Evolutionary conservation across 768 basidiomycete species (phyloP).

Genomic region (Pleurotus sapidus): DNA sequence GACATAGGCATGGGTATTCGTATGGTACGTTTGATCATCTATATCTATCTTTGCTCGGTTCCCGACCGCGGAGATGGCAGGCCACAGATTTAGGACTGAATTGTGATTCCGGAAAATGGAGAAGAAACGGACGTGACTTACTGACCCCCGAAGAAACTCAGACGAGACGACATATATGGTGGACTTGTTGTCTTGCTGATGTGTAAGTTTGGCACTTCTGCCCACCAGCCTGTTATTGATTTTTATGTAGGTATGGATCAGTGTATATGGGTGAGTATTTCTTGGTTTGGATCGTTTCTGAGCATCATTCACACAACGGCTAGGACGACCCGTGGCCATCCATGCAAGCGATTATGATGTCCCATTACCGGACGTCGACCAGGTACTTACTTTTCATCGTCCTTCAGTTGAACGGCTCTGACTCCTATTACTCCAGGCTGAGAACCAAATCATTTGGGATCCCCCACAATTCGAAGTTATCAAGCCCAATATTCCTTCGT

Average conservation of each 20-base stretch:
- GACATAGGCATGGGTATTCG: conserved; percentile 67
- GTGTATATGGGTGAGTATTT: conserved; percentile 62
- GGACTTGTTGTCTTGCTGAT: conserved; percentile 70
- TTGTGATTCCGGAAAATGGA: conserved; percentile 75
- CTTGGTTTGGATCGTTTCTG: background rate
- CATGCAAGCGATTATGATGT: conserved; percentile 71
- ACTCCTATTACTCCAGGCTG: conserved; percentile 40
- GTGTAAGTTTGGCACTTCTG: conserved; percentile 38
- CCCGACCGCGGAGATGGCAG: conserved; percentile 29
- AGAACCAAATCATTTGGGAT: conserved; percentile 56
- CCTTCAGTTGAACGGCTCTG: conserved; percentile 21
- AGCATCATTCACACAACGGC: conserved; percentile 7
- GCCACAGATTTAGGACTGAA: conserved; percentile 82
- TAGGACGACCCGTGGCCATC: conserved; percentile 68
- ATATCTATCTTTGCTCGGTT: conserved; percentile 6
- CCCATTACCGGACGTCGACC: conserved; percentile 52
- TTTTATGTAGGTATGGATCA: conserved; percentile 54
- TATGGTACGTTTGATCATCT: conserved; percentile 44
- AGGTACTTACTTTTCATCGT: conserved; percentile 21
- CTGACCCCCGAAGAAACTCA: conserved; percentile 69
- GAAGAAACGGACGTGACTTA: conserved; percentile 53
- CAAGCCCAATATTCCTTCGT: conserved; percentile 41
- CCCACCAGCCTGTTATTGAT: background rate
- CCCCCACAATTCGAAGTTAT: conserved; percentile 36
- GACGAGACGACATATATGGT: conserved; percentile 76